A percentile compares a stretch with the other conserved stretches of the same genome.
Evolutionary conservation across 192 early-diverging fungal genomes (phyloP).

Genomic region (Entophlyctis luteolus): DNA sequence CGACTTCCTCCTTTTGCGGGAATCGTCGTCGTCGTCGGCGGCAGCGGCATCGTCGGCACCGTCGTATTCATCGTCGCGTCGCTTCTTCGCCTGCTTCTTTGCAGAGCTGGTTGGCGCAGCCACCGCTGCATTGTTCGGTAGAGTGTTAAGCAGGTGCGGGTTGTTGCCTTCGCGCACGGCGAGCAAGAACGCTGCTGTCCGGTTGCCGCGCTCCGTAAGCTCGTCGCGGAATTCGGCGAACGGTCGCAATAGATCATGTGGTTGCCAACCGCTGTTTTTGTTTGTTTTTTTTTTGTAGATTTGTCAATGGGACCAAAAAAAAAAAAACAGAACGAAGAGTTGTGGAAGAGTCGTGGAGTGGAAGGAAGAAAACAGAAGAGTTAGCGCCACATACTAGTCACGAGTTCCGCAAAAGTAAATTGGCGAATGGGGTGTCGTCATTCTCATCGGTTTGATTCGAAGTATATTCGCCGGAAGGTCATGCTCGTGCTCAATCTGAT

Average conservation of each 20-base stretch:
- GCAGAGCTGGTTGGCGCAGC: neutral
- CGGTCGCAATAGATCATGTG: neutral
- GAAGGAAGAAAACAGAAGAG: neutral
- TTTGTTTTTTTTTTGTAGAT: neutral
- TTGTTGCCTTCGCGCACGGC: slow-evolving; percentile 9
- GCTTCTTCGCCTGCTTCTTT: neutral
- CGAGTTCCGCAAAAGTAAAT: slow-evolving; percentile 23
- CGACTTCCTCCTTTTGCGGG: slow-evolving; percentile 8
- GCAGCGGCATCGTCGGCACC: neutral
- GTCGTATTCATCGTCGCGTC: neutral
- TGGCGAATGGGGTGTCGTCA: slow-evolving; percentile 12
- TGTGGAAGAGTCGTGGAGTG: neutral
- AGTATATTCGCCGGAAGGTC: slow-evolving; percentile 9
- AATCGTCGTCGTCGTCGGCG: neutral
- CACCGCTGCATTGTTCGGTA: neutral
- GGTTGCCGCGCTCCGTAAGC: neutral
- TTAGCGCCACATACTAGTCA: slow-evolving; percentile 15
- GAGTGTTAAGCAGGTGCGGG: neutral
- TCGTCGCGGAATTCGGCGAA: slow-evolving; percentile 9
- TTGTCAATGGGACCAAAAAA: neutral
- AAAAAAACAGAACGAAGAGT: neutral
- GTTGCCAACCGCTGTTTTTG: slow-evolving; percentile 19
- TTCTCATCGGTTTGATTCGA: slow-evolving; percentile 6
- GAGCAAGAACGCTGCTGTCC: neutral
- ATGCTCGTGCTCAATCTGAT: slow-evolving; percentile 19